phyloP scores from a whole-genome alignment of 2,329 filamentous ascomycete genomes.

The Nigrospora sphaerica region DNA sequence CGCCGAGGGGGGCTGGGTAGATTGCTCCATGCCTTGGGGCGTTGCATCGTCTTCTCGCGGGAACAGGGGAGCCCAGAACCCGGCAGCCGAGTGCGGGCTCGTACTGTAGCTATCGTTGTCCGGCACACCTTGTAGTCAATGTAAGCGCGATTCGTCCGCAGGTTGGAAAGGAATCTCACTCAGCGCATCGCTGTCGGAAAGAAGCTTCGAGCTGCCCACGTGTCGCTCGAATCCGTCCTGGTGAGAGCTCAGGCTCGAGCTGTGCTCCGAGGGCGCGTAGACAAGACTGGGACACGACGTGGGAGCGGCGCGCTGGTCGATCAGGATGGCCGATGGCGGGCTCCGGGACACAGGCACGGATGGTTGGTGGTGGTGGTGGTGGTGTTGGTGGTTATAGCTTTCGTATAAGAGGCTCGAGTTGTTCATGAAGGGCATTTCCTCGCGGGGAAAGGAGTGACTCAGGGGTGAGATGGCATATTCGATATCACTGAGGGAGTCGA shows the following conservation, averaged over 20 bases:
- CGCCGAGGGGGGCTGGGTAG: conserved; percentile 40
- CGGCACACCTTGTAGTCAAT: conserved; percentile 32
- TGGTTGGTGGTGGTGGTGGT: conserved; percentile 43
- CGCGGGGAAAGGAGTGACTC: conserved; percentile 44
- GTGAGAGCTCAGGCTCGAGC: conserved; percentile 54
- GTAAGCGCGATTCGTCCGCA: conserved; percentile 4
- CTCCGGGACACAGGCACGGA: conserved; percentile 47
- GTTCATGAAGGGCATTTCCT: conserved; percentile 49
- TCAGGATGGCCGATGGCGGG: conserved; percentile 46
- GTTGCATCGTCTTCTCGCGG: conserved; percentile 36
- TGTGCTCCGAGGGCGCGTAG: conserved; percentile 53
- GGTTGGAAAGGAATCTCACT: conserved; percentile 37
- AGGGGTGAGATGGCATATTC: conserved; percentile 51
- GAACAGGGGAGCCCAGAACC: conserved; percentile 38
- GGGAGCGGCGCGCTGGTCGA: conserved; percentile 45
- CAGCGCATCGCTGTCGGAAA: conserved; percentile 48
- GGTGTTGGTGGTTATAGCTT: conserved; percentile 40
- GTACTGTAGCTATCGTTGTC: conserved; percentile 46
- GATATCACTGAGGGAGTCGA: conserved; percentile 55
- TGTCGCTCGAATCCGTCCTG: conserved; percentile 50
- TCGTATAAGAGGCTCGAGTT: conserved; percentile 53
- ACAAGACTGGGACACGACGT: conserved; percentile 55
- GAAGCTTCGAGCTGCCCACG: conserved; percentile 34
- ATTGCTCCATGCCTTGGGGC: conserved; percentile 31
- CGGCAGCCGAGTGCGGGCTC: conserved; percentile 39